Evolutionary conservation across 495 filamentous ascomycete species (phyloP), one percentile per base, ranked within the genome.

Genomic region (Articulospora tetracladia): DNA sequence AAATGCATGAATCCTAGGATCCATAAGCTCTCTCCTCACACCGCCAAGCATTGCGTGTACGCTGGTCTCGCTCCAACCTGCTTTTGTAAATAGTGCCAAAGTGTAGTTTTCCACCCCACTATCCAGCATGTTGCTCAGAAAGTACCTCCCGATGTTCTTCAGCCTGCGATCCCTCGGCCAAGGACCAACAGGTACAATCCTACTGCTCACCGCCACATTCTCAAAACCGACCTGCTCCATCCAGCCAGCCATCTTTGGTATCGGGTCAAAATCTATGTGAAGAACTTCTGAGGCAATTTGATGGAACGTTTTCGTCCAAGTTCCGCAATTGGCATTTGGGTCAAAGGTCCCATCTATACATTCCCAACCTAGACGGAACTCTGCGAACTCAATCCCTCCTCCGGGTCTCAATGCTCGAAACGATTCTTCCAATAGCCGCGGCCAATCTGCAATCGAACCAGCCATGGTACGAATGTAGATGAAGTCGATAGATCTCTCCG

Each of bases 201-300:
- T 47, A 20, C 20, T 32, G 62, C 69, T 63, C 53, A 74, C 70
- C 36, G 76, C 60, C 20, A 86, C 68, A 53, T 83, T 74, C 24
- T 76, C 72, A 57, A 84, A 86, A 0, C 84, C 84, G 0, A 80
- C 70, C 25, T 79, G 72, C 57, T 70, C 70, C 72, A 86, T 74
- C 71, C 77, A 79, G 8, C 65, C 70, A 13, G 34, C 20, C 47
- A 39, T 39, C 15, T 74, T 71, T 22, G 77, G 67, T 3, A 74
- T 74, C 32, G 78, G 70, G 0, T 74, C 73, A 32, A 30, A 58
- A 41, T 58, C 39, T 27, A 84, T 41, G 20, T 51, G 19, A 20
- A 66, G 59, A 53, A 30, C 57, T 19, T 25, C 52, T 17, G 50
- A n/a, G n/a, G 52, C 64, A 27, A 69, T 71, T 59, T 70, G 63